Conservation (phyloP, 768 basidiomycete species). For the Trametes meyenii region DNA sequence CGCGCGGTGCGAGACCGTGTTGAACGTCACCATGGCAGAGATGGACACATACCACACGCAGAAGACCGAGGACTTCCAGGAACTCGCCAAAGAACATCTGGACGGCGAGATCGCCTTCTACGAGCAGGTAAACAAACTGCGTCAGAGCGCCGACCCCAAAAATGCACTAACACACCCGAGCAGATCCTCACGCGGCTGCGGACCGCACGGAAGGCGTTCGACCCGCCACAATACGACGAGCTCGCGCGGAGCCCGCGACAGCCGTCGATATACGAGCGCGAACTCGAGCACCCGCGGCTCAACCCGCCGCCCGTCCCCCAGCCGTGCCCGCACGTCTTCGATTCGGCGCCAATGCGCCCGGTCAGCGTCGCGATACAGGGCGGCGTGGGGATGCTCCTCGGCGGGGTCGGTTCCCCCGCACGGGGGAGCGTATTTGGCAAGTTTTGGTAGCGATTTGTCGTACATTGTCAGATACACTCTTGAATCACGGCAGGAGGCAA, state of each 20-base stretch:
- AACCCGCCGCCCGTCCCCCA: slow-evolving; percentile 58
- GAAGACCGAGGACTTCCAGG: slow-evolving; percentile 69
- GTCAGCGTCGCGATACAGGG: slow-evolving; percentile 76
- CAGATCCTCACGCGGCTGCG: slow-evolving; percentile 63
- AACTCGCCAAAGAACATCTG: slow-evolving; percentile 64
- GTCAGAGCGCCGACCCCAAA: not conserved
- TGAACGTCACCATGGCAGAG: slow-evolving; percentile 89
- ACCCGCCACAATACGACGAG: slow-evolving; percentile 49
- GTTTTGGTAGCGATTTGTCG: slow-evolving; percentile 49
- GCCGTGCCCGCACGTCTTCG: slow-evolving; percentile 80
- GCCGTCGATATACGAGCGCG: slow-evolving; percentile 77
- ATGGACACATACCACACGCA: slow-evolving; percentile 79
- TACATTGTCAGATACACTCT: too few species aligned
- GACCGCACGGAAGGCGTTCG: slow-evolving; percentile 57
- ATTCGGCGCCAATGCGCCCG: slow-evolving; percentile 73
- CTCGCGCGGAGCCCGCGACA: slow-evolving; percentile 55
- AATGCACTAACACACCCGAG: not conserved
- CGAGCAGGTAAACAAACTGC: slow-evolving; percentile 53
- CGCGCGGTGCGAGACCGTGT: slow-evolving; percentile 81
- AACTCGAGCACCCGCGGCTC: slow-evolving; percentile 57
- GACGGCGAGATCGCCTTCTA: slow-evolving; percentile 79
- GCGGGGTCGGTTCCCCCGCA: slow-evolving; percentile 34
- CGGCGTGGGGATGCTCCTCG: slow-evolving; percentile 66
- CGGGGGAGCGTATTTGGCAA: slow-evolving; percentile 62
- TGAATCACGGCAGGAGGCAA: too few species aligned